A percentile compares a stretch with the other conserved stretches of the same genome.
These are phyloP conservation scores for Candida morakotiae DNA, from an alignment of 805 yeast genomes.

Conservation along the genomic window DNA sequence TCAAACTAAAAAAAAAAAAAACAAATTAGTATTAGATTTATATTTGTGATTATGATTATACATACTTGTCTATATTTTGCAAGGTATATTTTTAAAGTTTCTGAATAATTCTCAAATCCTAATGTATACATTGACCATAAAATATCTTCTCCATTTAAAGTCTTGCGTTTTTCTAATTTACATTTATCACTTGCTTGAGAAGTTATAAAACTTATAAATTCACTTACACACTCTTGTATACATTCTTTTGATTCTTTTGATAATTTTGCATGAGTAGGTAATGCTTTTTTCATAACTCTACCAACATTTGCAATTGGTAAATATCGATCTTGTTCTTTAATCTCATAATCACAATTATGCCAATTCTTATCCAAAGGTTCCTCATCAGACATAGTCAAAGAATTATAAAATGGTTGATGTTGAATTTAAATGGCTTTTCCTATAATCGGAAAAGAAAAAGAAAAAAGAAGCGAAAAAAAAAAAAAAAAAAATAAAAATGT, in stretches of 20 bases:
- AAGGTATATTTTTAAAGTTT: slow-evolving; percentile 64
- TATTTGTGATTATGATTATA: neutral
- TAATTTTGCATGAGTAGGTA: slow-evolving; percentile 70
- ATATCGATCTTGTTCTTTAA: slow-evolving; percentile 41
- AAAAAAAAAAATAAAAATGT: slow-evolving; percentile 1
- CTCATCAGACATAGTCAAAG: slow-evolving; percentile 1
- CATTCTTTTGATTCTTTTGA: slow-evolving; percentile 78
- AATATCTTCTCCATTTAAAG: slow-evolving; percentile 76
- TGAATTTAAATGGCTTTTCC: slow-evolving; percentile 4
- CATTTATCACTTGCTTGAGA: slow-evolving; percentile 79
- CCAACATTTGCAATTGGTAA: slow-evolving; percentile 50
- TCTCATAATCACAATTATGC: slow-evolving; percentile 35
- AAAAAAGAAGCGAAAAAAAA: slow-evolving; percentile 2
- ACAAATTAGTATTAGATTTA: slow-evolving; percentile 8
- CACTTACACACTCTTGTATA: slow-evolving; percentile 81
- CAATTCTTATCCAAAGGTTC: slow-evolving; percentile 9
- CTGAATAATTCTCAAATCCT: slow-evolving; percentile 80
- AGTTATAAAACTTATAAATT: slow-evolving; percentile 75
- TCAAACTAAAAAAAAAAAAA: slow-evolving; percentile 11
- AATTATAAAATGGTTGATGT: too few species aligned
- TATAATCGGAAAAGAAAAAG: slow-evolving; percentile 2
- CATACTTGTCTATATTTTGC: slow-evolving; percentile 21
- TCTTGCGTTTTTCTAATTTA: slow-evolving; percentile 65
- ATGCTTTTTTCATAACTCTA: slow-evolving; percentile 71
- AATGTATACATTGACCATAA: slow-evolving; percentile 61